phyloP scores from a whole-genome alignment of 164 flowering plant species.

The Aristolochia californica region DNA sequence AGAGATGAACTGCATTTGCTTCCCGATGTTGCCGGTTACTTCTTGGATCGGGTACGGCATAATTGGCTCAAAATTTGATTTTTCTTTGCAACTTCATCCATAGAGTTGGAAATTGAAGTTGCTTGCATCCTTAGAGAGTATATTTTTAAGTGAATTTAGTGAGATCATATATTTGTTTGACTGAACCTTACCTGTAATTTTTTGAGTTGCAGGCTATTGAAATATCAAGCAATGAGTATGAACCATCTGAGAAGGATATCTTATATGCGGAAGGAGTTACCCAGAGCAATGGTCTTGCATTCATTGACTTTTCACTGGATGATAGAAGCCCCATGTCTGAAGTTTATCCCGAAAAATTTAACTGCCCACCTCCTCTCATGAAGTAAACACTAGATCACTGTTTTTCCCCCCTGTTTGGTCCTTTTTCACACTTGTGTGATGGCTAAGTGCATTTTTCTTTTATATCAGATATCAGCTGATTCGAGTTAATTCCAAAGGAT shows the following conservation, averaged over 20 bases:
- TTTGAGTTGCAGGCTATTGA: constrained; percentile 25
- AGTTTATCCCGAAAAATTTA: constrained; percentile 21
- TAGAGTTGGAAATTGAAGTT: background rate
- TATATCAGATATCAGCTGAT: constrained; percentile 37
- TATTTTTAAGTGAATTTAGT: background rate
- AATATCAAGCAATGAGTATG: constrained; percentile 36
- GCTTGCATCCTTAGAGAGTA: background rate
- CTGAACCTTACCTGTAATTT: too few relatives aligned
- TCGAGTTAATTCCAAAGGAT: constrained; percentile 32
- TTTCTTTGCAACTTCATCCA: background rate
- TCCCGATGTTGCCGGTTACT: constrained; percentile 24
- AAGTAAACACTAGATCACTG: constrained; percentile 14
- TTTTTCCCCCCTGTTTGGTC: background rate
- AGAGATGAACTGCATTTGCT: constrained; percentile 21
- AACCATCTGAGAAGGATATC: constrained; percentile 35
- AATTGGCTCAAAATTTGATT: background rate
- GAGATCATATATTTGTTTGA: too few relatives aligned
- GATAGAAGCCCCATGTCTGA: constrained; percentile 29
- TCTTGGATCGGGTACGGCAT: constrained; percentile 20
- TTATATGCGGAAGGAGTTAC: constrained; percentile 37
- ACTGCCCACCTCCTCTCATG: constrained; percentile 18
- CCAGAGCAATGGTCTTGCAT: constrained; percentile 28
- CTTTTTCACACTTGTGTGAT: background rate
- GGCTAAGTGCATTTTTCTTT: background rate
- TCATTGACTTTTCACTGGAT: constrained; percentile 27